Conservation (phyloP, 495 filamentous ascomycete species). For the Neurospora tetrasperma region DNA sequence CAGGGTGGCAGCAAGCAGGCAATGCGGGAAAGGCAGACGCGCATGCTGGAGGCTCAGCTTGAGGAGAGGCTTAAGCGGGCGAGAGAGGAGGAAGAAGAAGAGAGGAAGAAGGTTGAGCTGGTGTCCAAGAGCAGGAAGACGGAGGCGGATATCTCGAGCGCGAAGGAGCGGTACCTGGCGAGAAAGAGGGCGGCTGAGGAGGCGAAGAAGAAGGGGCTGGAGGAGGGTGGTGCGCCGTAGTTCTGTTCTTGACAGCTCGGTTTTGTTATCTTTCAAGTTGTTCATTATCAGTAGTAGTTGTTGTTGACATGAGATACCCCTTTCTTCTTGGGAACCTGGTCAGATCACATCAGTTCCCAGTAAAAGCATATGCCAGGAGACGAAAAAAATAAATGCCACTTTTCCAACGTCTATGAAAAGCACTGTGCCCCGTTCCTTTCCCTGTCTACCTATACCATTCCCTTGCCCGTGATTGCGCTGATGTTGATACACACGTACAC, state of each 20-base stretch:
- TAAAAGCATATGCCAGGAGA: not conserved
- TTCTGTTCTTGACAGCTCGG: not conserved
- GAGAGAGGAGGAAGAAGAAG: slow-evolving; percentile 64
- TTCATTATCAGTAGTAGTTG: not conserved
- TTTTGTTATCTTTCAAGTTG: not conserved
- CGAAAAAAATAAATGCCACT: not conserved
- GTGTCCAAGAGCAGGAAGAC: slow-evolving; percentile 64
- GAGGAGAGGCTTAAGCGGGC: slow-evolving; percentile 64
- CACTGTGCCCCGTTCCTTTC: not conserved
- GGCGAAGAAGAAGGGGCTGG: slow-evolving; percentile 42
- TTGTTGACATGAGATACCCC: not conserved
- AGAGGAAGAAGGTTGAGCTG: slow-evolving; percentile 56
- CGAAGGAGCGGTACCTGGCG: slow-evolving; percentile 78
- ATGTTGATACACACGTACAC: not conserved
- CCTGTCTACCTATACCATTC: not conserved
- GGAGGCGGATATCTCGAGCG: slow-evolving; percentile 70
- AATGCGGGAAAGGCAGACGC: slow-evolving; percentile 70
- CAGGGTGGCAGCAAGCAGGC: slow-evolving; percentile 44
- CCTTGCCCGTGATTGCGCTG: not conserved
- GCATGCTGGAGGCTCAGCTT: slow-evolving; percentile 77
- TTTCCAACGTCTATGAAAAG: not conserved
- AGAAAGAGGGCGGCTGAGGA: slow-evolving; percentile 74
- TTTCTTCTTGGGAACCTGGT: not conserved
- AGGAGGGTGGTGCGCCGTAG: slow-evolving; percentile 4
- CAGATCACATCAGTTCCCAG: not conserved